Percentiles rank a stretch among this genome's conserved stretches.
phyloP scores from a whole-genome alignment of 208 protist genomes.

The Wallacemonas collosoma region DNA sequence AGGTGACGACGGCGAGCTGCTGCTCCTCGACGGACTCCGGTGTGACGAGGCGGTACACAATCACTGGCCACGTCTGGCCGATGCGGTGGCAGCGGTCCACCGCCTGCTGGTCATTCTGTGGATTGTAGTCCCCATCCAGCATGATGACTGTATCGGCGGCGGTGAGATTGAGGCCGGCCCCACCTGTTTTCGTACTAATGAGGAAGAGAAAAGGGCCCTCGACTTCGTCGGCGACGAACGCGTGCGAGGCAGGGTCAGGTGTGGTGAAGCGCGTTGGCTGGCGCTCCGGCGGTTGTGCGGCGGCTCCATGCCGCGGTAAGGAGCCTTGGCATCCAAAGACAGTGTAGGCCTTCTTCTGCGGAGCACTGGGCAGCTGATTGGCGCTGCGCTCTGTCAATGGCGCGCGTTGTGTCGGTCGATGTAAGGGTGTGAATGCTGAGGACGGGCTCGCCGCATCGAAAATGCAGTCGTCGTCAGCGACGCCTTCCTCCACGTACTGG shows the following conservation, averaged over 20 bases:
- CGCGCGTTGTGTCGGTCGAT: neutral
- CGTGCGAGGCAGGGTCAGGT: neutral
- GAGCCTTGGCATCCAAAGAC: neutral
- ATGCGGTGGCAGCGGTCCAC: conserved; percentile 94
- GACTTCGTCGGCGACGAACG: neutral
- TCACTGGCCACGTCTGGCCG: conserved; percentile 92
- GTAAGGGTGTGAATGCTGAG: neutral
- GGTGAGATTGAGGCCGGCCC: conserved; percentile 96
- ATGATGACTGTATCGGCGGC: conserved; percentile 96
- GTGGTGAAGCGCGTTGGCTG: neutral
- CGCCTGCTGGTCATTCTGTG: conserved; percentile 94
- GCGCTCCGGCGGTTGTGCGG: neutral
- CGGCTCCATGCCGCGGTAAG: neutral
- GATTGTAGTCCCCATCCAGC: conserved; percentile 95
- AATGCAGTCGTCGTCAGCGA: conserved; percentile 22
- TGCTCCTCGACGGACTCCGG: conserved; percentile 90
- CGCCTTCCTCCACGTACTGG: conserved; percentile 22
- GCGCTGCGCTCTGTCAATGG: neutral
- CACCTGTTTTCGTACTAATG: conserved; percentile 92
- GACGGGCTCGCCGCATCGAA: neutral
- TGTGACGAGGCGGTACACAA: conserved; percentile 92
- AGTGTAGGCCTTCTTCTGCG: neutral
- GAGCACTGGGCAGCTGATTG: neutral
- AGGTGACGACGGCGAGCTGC: conserved; percentile 55
- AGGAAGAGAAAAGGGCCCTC: conserved; percentile 92